phyloP scores from a whole-genome alignment of 1,284 basidiomycete species.

The Leccinum huronense region DNA sequence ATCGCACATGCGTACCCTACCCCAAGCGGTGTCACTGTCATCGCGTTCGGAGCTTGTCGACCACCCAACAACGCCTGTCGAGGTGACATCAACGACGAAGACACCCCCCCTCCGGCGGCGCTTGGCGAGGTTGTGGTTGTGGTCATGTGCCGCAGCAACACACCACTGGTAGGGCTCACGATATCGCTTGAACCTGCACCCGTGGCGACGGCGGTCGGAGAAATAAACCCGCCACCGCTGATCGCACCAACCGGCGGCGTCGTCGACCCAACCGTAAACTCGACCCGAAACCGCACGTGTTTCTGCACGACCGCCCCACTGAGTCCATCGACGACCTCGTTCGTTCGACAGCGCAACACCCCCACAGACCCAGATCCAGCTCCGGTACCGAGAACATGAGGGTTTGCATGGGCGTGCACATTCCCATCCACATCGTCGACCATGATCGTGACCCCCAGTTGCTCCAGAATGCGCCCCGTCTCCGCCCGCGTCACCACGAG shows the following conservation, averaged over 20 bases:
- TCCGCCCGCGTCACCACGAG: conserved; percentile 62
- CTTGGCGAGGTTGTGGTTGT: conserved; percentile 14
- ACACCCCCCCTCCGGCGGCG: conserved; percentile 1
- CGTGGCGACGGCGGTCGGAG: conserved; percentile 5
- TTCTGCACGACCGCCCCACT: conserved; percentile 49
- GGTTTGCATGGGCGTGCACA: conserved; percentile 14
- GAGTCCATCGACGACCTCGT: conserved; percentile 49
- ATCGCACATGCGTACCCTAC: conserved; percentile 43
- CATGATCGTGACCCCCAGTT: conserved; percentile 59
- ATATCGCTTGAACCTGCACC: conserved; percentile 1
- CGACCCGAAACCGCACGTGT: conserved; percentile 60
- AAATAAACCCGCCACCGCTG: conserved; percentile 20
- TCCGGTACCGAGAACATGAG: not conserved
- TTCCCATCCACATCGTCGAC: conserved; percentile 47
- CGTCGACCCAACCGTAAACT: conserved; percentile 52
- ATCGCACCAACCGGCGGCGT: conserved; percentile 11
- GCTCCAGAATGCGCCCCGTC: conserved; percentile 63
- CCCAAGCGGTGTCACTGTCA: conserved; percentile 4
- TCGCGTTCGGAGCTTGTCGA: not conserved
- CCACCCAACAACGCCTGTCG: conserved; percentile 31
- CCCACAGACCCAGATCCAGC: conserved; percentile 20
- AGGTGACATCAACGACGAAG: conserved; percentile 22
- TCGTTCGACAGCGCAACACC: conserved; percentile 63
- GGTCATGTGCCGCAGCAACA: not conserved
- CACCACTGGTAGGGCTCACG: not conserved